Conservation (phyloP, 139 green algal species). For the Volvox africanus region DNA sequence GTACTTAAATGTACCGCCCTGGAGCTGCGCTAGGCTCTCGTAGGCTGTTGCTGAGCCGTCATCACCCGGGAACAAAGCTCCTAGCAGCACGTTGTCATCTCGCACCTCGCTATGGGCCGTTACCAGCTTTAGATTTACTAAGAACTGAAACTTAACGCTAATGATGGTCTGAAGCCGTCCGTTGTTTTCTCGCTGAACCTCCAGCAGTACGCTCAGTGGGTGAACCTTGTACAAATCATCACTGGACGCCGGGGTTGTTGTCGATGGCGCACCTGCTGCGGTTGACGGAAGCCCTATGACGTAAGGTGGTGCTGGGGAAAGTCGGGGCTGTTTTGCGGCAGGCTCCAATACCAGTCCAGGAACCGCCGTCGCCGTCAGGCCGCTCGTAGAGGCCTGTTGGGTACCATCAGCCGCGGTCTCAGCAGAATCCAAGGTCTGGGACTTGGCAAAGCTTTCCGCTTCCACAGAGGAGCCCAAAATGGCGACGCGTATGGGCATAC, state of each 20-base stretch:
- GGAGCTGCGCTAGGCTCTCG: constrained; percentile 53
- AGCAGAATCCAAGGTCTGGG: background rate
- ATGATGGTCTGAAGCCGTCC: constrained; percentile 42
- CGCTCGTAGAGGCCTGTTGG: background rate
- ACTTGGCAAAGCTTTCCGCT: constrained; percentile 52
- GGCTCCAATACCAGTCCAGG: constrained; percentile 7
- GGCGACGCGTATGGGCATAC: constrained; percentile 58
- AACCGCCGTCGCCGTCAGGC: too few species aligned
- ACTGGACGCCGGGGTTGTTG: background rate
- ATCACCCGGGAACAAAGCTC: constrained; percentile 57
- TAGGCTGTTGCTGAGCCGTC: constrained; percentile 47
- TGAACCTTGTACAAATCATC: constrained; percentile 55
- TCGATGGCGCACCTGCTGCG: background rate
- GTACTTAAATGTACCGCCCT: constrained; percentile 57
- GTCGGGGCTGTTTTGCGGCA: constrained; percentile 22
- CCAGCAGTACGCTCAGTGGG: constrained; percentile 57
- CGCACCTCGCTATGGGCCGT: constrained; percentile 48
- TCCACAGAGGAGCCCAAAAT: constrained; percentile 63
- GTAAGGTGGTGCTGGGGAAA: constrained; percentile 5
- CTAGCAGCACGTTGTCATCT: constrained; percentile 57
- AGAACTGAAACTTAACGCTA: constrained; percentile 55
- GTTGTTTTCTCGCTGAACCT: constrained; percentile 50
- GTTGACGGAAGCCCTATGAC: background rate
- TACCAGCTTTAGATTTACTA: constrained; percentile 52
- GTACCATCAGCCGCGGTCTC: background rate